Conservation (phyloP, 345 rosid genomes). For the Linum tenue region DNA sequence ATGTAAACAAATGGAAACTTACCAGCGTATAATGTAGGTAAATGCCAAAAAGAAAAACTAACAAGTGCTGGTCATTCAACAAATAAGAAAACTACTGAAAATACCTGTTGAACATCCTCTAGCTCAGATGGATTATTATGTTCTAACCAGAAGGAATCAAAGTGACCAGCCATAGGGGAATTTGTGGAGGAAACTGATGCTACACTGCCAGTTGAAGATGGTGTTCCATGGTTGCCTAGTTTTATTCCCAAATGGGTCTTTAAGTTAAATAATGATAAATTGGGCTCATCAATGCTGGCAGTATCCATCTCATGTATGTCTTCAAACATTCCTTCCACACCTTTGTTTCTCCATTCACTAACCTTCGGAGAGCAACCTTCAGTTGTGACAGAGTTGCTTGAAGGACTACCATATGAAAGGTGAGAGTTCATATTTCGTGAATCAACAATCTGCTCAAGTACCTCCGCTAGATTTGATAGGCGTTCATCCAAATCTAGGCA, state of each 20-base stretch:
- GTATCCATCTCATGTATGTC: slow-evolving; percentile 91
- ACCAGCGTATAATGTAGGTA: neutral
- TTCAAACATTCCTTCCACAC: slow-evolving; percentile 83
- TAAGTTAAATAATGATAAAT: slow-evolving; percentile 29
- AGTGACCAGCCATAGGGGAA: slow-evolving; percentile 69
- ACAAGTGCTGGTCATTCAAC: neutral
- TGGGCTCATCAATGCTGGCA: slow-evolving; percentile 60
- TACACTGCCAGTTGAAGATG: slow-evolving; percentile 69
- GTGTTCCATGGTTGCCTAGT: slow-evolving; percentile 46
- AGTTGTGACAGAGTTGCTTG: slow-evolving; percentile 29
- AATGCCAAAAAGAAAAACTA: neutral
- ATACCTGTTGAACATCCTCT: slow-evolving; percentile 71
- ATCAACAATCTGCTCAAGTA: slow-evolving; percentile 64
- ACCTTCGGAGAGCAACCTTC: slow-evolving; percentile 66
- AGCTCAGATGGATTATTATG: slow-evolving; percentile 54
- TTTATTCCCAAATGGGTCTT: slow-evolving; percentile 50
- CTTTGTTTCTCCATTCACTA: slow-evolving; percentile 70
- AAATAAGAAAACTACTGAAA: neutral
- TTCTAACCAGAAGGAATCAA: slow-evolving; percentile 72
- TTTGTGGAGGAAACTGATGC: slow-evolving; percentile 75
- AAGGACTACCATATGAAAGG: slow-evolving; percentile 38
- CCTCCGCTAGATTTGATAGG: slow-evolving; percentile 62
- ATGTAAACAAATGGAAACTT: neutral
- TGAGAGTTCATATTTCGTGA: slow-evolving; percentile 42
- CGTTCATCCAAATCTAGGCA: slow-evolving; percentile 63